A percentile compares a stretch with the other conserved stretches of the same genome.
Conservation (phyloP, 345 rosid genomes). For the Salix purpurea region DNA sequence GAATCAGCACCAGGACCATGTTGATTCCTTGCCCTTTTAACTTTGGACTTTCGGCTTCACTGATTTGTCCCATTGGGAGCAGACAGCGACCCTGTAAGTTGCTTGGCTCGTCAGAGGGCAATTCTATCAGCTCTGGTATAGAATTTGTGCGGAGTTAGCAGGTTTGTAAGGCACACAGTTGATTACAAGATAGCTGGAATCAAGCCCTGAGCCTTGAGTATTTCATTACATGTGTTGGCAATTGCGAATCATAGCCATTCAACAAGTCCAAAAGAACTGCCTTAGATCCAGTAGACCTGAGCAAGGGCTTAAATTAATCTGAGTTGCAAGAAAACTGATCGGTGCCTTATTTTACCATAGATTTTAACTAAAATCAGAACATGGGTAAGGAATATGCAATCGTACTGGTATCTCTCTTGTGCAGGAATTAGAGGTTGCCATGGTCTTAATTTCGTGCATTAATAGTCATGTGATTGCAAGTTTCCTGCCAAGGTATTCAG, state of each 20-base stretch:
- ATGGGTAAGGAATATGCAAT: background rate
- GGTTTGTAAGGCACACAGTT: background rate
- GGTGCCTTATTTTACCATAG: no score
- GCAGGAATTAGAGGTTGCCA: background rate
- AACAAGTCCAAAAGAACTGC: background rate
- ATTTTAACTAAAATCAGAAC: background rate
- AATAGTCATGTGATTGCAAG: background rate
- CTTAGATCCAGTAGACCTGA: background rate
- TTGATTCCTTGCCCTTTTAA: background rate
- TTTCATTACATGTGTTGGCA: background rate
- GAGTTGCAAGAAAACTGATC: background rate
- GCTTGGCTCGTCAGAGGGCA: background rate
- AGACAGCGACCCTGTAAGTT: background rate
- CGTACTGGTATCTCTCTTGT: background rate
- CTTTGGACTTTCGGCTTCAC: no score
- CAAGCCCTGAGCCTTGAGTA: background rate
- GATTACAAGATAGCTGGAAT: background rate
- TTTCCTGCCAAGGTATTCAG: background rate
- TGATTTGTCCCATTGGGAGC: background rate
- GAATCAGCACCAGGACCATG: background rate
- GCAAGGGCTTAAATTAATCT: background rate
- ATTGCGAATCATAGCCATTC: background rate
- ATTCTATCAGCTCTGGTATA: background rate
- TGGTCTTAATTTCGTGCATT: background rate
- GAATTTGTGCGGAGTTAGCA: background rate